These are phyloP conservation scores for Wakefieldia striispora DNA, from an alignment of 768 basidiomycete species.

Conservation along the genomic window DNA sequence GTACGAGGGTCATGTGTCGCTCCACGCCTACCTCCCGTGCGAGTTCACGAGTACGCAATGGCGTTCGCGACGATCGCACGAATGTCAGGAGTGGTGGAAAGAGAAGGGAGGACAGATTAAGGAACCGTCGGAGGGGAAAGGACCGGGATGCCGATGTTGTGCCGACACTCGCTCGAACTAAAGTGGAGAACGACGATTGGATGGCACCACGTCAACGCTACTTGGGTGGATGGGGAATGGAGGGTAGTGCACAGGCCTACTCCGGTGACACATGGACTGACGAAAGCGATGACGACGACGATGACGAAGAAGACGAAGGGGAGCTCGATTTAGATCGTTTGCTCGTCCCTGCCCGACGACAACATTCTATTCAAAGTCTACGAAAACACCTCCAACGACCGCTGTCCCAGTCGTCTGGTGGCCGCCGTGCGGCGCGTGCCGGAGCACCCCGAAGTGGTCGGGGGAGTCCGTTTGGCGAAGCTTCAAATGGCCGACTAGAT, in stretches of 20 bases:
- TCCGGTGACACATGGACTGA: conserved; percentile 16
- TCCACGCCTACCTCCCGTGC: conserved; percentile 69
- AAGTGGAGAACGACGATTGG: conserved; percentile 59
- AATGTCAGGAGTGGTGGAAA: conserved; percentile 19
- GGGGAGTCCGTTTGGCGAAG: conserved; percentile 15
- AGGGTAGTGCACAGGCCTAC: conserved; percentile 13
- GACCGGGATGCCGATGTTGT: conserved; percentile 39
- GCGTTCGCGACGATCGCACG: conserved; percentile 18
- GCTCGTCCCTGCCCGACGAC: conserved; percentile 68
- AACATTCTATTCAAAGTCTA: conserved; percentile 71
- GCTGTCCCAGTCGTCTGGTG: conserved; percentile 5
- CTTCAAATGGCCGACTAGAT: conserved; percentile 5
- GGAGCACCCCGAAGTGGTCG: conserved; percentile 18
- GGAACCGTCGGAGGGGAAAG: conserved; percentile 27
- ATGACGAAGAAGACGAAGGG: conserved; percentile 48
- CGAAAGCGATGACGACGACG: conserved; percentile 36
- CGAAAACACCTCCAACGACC: conserved; percentile 53
- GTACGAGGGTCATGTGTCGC: conserved; percentile 60
- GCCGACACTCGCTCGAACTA: conserved; percentile 61
- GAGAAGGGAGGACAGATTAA: conserved; percentile 21
- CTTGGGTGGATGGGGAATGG: conserved; percentile 32
- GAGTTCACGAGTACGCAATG: conserved; percentile 41
- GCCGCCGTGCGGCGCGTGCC: conserved; percentile 12
- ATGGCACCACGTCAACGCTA: conserved; percentile 33
- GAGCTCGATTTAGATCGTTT: conserved; percentile 67